A percentile compares a stretch with the other conserved stretches of the same genome.
These are phyloP conservation scores for Xylaria digitata DNA, from an alignment of 2,329 filamentous ascomycete genomes.

Conservation along the genomic window DNA sequence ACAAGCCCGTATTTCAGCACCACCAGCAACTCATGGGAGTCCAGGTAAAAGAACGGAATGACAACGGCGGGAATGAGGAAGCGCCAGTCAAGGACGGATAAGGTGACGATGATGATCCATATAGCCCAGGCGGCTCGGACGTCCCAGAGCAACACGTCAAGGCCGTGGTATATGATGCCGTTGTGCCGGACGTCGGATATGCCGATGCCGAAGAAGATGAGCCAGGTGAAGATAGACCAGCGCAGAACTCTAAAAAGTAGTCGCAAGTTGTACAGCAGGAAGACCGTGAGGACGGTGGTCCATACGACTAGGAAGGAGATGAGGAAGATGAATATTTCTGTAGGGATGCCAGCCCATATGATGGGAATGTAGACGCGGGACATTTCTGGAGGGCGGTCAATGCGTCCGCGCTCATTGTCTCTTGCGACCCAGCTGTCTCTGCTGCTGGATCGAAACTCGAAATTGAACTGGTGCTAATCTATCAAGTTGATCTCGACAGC, in stretches of 20 bases:
- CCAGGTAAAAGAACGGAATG: constrained; percentile 30
- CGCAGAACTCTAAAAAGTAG: constrained; percentile 41
- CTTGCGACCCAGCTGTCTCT: neutral
- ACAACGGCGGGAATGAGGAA: constrained; percentile 35
- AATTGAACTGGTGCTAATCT: too few species aligned
- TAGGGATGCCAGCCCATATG: constrained; percentile 9
- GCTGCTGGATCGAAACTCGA: too few species aligned
- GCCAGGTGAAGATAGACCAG: constrained; percentile 41
- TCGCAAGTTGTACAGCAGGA: constrained; percentile 38
- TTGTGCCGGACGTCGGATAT: constrained; percentile 39
- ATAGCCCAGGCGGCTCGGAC: constrained; percentile 38
- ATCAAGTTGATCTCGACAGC: neutral
- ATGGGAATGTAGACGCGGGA: constrained; percentile 37
- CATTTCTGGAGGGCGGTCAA: constrained; percentile 17
- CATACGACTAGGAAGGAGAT: constrained; percentile 39
- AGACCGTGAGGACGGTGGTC: constrained; percentile 41
- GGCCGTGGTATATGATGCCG: constrained; percentile 39
- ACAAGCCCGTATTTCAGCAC: constrained; percentile 42
- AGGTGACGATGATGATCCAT: constrained; percentile 41
- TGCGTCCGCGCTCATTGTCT: neutral
- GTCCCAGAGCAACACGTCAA: constrained; percentile 37
- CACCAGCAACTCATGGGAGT: constrained; percentile 29
- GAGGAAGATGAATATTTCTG: constrained; percentile 41
- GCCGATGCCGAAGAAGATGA: constrained; percentile 42
- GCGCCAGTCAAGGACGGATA: constrained; percentile 36